These are phyloP conservation scores for Rhizopogon roseolus DNA, from an alignment of 768 basidiomycete species.

Conservation along the genomic window DNA sequence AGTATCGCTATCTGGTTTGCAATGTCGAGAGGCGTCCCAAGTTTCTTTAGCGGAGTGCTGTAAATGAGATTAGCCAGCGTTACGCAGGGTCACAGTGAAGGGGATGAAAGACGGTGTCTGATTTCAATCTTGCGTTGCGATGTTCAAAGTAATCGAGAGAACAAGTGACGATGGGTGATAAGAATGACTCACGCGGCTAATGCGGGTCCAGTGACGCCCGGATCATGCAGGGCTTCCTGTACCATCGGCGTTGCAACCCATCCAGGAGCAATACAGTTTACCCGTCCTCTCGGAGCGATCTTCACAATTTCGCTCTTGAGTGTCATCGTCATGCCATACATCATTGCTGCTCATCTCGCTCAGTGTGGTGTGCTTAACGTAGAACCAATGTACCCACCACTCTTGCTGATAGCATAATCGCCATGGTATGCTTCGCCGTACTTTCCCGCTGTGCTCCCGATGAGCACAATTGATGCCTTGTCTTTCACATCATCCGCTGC, in stretches of 20 bases:
- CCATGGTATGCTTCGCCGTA: constrained; percentile 66
- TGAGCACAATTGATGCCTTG: constrained; percentile 56
- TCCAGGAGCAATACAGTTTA: constrained; percentile 66
- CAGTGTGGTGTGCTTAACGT: background rate
- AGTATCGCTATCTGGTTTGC: constrained; percentile 61
- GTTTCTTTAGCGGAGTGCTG: constrained; percentile 68
- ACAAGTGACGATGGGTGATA: background rate
- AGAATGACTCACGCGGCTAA: constrained; percentile 55
- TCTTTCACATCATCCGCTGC: constrained; percentile 38
- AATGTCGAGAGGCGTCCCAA: constrained; percentile 57
- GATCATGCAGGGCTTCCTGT: constrained; percentile 51
- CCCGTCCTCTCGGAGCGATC: constrained; percentile 63
- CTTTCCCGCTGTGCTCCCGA: constrained; percentile 71
- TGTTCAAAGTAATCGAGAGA: no score
- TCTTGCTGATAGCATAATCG: constrained; percentile 66
- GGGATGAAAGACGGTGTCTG: no score
- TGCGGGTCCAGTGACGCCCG: constrained; percentile 46
- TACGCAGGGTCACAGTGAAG: no score
- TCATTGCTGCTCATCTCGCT: constrained; percentile 41
- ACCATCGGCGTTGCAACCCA: constrained; percentile 67
- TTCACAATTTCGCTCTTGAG: constrained; percentile 81
- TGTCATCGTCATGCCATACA: constrained; percentile 64
- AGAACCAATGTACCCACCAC: constrained; percentile 40
- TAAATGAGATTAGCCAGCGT: background rate
- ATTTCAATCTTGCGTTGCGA: no score